These are phyloP conservation scores for Mycena leptocephala DNA, from an alignment of 768 basidiomycete species.

Conservation along the genomic window DNA sequence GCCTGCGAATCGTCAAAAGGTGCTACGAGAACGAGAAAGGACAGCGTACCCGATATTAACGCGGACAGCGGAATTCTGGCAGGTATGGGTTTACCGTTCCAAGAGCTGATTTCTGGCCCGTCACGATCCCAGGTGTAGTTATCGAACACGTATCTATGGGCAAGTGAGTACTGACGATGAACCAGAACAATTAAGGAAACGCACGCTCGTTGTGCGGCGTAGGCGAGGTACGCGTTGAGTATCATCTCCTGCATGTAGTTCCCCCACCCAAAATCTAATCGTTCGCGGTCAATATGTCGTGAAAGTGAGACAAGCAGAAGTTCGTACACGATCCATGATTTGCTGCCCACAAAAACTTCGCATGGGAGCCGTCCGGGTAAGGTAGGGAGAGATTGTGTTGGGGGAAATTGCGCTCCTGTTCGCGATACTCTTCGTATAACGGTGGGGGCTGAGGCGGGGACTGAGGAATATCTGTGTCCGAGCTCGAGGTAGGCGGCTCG, in stretches of 20 bases:
- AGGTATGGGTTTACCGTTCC: slow-evolving; percentile 67
- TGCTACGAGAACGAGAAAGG: background rate
- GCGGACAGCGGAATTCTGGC: slow-evolving; percentile 70
- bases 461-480: background rate
- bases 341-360: slow-evolving; percentile 64
- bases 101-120: slow-evolving; percentile 60
- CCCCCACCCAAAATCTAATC: slow-evolving; percentile 72
- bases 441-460: slow-evolving; percentile 50
- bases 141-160: slow-evolving; percentile 67
- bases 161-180: background rate
- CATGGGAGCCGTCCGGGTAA: slow-evolving; percentile 57
- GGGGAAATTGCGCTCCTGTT: slow-evolving; percentile 61
- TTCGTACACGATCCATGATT: slow-evolving; percentile 64
- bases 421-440: slow-evolving; percentile 60
- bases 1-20: slow-evolving; percentile 32
- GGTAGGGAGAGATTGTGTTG: slow-evolving; percentile 60
- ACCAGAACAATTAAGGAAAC: background rate
- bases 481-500: too few relatives aligned
- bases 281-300: slow-evolving; percentile 36
- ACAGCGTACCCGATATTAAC: slow-evolving; percentile 62
- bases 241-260: slow-evolving; percentile 75
- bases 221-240: slow-evolving; percentile 66
- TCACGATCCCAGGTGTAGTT: slow-evolving; percentile 71
- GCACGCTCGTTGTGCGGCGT: slow-evolving; percentile 63
- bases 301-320: slow-evolving; percentile 54